phyloP scores from a whole-genome alignment of 257 asterid species.

The Eucommia ulmoides region DNA sequence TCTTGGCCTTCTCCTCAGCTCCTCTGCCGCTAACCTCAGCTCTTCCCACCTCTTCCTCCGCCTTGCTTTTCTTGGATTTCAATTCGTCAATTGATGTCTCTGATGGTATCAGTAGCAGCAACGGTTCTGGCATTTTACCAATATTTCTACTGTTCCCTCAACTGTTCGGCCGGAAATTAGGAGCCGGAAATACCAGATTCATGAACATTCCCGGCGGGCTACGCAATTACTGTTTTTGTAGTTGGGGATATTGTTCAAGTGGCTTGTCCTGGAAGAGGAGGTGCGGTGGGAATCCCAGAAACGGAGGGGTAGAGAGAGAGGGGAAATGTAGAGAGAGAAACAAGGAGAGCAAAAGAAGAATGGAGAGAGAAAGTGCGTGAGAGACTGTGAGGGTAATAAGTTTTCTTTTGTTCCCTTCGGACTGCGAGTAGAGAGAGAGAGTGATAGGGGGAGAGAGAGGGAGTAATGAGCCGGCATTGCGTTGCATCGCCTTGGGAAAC shows the following conservation, averaged over 20 bases:
- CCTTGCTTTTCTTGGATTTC: conserved; percentile 12
- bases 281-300: not conserved
- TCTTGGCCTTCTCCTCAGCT: conserved; percentile 26
- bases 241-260: not conserved
- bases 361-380: not conserved
- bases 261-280: conserved; percentile 3
- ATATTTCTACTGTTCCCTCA: no score
- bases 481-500: no score
- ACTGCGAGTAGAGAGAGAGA: no score
- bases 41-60: conserved; percentile 15
- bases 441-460: no score
- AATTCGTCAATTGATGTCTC: conserved; percentile 12
- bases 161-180: not conserved
- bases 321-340: not conserved
- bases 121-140: not conserved
- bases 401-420: no score
- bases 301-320: not conserved
- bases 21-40: conserved; percentile 1
- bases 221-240: conserved; percentile 1
- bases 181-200: conserved; percentile 2
- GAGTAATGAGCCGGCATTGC: no score
- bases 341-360: not conserved
- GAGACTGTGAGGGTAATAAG: no score
- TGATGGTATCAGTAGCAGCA: not conserved
- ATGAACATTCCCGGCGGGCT: conserved; percentile 16